Base-by-base conservation (phyloP, 2,329 filamentous ascomycete species). In the Fusarium sp. region DNA sequence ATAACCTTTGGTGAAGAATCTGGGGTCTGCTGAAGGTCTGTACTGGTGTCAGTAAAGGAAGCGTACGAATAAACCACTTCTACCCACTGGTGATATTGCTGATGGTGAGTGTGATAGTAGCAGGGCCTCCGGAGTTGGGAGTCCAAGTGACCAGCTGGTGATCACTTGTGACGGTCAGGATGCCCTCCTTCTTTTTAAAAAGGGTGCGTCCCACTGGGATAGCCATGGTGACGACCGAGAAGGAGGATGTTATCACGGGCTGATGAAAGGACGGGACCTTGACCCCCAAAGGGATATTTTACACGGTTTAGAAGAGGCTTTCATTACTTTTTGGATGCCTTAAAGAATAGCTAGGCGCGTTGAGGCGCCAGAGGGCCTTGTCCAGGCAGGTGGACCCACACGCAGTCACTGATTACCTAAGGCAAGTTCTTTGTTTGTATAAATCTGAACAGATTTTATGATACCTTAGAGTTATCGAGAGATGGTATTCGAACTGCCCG, bases 181-280 rank as follows among this genome's bases (percentile, higher is more conserved):
- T 88, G 78, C 96, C 96, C 84, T 98, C 93, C 81, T 97, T 96
- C 85, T 98, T 99, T 83, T 98, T 98, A 86, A 96, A 98, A 61
- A 90, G 85, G 53, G 92, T 90, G 68, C 87, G 88, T 63, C 91
- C 93, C 72, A 84, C 87, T 53, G 88, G 89, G 66, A 85, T 79
- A 28, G 86, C 82, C 89, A 91, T 91, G 45, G 54, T 74, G 61
- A 38, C 28, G 20, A 31, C 20, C 39, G 56, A 49, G 15, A 31
- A 18, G 20, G 14, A 38, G 8, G 22, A 33, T 40, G 28, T 36
- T 38, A 17, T 52, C 54, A 55, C 50, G 36, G 34, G 42, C 24
- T 31, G 39, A 57, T 28, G 38, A 13, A 44, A 40, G 5, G 28
- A 28, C 26, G 31, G 14, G n/a, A 43, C 28, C n/a, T 36, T 20